Percentiles rank a stretch among this genome's conserved stretches.
Conservation (phyloP, 1,284 basidiomycete species). For the Apiotrichum siamense region DNA sequence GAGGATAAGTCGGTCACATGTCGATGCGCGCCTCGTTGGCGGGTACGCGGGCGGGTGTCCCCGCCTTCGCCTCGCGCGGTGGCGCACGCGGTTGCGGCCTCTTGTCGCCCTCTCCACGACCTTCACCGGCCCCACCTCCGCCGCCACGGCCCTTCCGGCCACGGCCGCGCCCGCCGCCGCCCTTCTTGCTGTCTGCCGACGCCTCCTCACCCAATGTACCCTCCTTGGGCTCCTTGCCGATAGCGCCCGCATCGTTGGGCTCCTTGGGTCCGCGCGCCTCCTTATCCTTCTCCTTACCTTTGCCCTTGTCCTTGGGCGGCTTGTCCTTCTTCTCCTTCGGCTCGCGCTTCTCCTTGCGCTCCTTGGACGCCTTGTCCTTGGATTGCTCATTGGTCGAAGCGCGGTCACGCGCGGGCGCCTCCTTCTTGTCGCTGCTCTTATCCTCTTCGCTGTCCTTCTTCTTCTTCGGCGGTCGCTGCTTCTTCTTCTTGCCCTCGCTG, state of each 20-base stretch:
- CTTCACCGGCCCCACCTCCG: not conserved
- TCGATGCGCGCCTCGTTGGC: constrained; percentile 17
- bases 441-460: constrained; percentile 7
- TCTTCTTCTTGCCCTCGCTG: constrained; percentile 7
- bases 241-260: not conserved
- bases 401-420: too few relatives aligned
- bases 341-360: not conserved
- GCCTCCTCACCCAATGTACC: constrained; percentile 6
- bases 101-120: not conserved
- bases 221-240: too few relatives aligned
- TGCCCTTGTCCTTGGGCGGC: not conserved
- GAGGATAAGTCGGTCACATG: constrained; percentile 6
- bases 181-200: not conserved
- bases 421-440: constrained; percentile 5
- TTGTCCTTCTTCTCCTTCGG: constrained; percentile 8
- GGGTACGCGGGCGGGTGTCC: not conserved
- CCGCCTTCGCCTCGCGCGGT: too few relatives aligned
- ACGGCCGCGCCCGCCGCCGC: not conserved
- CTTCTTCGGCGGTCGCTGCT: not conserved
- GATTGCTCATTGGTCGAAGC: not conserved
- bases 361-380: constrained; percentile 1
- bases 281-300: not conserved
- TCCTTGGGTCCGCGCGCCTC: not conserved
- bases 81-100: too few relatives aligned
- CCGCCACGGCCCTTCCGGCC: constrained; percentile 1